Evolutionary conservation across 768 basidiomycete species (phyloP).

Genomic region (Pleurotus giganteus): DNA sequence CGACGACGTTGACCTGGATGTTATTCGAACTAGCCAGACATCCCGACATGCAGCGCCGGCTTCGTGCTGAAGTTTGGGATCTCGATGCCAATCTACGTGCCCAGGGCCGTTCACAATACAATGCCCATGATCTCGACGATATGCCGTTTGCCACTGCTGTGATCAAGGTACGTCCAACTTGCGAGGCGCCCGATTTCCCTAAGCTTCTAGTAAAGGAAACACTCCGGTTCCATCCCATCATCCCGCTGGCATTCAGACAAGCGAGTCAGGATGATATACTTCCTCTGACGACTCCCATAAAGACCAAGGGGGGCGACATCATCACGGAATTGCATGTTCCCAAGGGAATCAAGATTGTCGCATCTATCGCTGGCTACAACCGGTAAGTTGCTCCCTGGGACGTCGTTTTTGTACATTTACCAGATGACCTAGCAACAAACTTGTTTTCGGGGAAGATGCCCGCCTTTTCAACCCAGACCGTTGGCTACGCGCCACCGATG

Average conservation of each 20-base stretch:
- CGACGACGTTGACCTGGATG: conserved; percentile 25
- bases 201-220: conserved; percentile 25
- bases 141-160: conserved; percentile 49
- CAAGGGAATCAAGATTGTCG: conserved; percentile 36
- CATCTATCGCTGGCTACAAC: conserved; percentile 26
- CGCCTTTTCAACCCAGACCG: conserved; percentile 39
- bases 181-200: neutral
- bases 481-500: conserved; percentile 29
- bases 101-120: conserved; percentile 37
- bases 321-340: conserved; percentile 36
- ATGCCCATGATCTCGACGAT: conserved; percentile 40
- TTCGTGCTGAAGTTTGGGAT: conserved; percentile 58
- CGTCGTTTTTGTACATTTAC: neutral
- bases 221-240: conserved; percentile 26
- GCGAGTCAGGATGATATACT: conserved; percentile 21
- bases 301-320: conserved; percentile 30
- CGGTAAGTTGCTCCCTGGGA: neutral
- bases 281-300: conserved; percentile 43
- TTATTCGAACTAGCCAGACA: conserved; percentile 26
- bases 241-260: conserved; percentile 16
- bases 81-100: conserved; percentile 22
- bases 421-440: conserved; percentile 20
- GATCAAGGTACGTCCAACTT: conserved; percentile 33
- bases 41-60: conserved; percentile 18
- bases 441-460: conserved; percentile 41